Evolutionary conservation across 495 filamentous ascomycete species (phyloP), one percentile per base, ranked within the genome.

Genomic region (Daldinia decipiens): DNA sequence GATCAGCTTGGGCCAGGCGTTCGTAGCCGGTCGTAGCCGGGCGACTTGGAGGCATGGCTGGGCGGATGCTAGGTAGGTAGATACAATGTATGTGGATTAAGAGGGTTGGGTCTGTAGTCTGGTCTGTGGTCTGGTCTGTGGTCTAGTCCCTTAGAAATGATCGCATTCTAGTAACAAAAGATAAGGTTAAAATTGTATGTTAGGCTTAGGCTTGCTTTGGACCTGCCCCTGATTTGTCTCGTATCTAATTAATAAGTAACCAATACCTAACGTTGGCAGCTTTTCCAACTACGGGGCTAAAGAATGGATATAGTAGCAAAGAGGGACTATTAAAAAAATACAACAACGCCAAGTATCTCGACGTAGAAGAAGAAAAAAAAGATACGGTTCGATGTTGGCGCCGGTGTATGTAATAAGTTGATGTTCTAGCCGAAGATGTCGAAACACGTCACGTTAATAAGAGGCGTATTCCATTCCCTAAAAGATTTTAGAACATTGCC

Each of bases 1-100:
- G 90, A 79, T 97, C 94, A 66, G 92, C 94, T 81, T 98, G 94
- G 58, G 93, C 93, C 65, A 98, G 89, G 65, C 92, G 90, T 71
- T 93, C 94, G 80, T 98, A 98, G 69, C 94, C 94, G 40, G 93
- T 97, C 12, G 91, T 94, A 38, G 92, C 86, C 51, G 92, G 92
- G 67, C 91, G 83, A 58, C 51, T 75, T 75, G 86, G 80, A 57
- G 77, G 76, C 78, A 80, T 80, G 12, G 55, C 43, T 68, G 51
- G 55, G 29, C 50, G 50, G 50, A 53, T 52, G 24, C n/a, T 24
- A 4, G 50, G 29, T 24, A 4, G 50, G 29, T 9, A 27, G 50
- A 29, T 56, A 36, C 5, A 13, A 19, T 21, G 19, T 26, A 24
- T 40, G 34, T 40, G 57, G 32, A 27, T 64, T 15, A 19, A 45